Percentiles rank a stretch among this genome's conserved stretches.
Conservation (phyloP, 1,284 basidiomycete genomes). For the Trichosporon faecale region DNA sequence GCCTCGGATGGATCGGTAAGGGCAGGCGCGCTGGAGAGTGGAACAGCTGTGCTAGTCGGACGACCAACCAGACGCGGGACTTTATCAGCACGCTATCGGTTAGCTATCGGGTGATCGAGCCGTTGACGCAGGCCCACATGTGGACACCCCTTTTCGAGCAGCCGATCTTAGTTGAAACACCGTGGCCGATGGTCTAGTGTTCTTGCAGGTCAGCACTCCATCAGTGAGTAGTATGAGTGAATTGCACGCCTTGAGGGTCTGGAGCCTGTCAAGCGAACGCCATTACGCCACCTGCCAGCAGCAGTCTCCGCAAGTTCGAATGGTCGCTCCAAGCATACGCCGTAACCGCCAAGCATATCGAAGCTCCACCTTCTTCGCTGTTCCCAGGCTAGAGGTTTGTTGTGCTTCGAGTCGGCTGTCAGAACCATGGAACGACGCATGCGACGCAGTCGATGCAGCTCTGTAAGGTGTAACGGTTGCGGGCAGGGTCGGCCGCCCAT, state of each 20-base stretch:
- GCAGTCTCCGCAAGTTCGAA: background rate
- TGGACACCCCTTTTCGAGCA: background rate
- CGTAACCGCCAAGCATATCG: background rate
- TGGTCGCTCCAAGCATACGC: background rate
- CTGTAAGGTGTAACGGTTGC: too few species aligned
- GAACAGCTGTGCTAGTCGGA: background rate
- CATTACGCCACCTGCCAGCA: background rate
- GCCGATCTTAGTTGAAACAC: background rate
- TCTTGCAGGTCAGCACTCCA: background rate
- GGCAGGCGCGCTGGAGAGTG: too few species aligned
- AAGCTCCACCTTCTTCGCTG: background rate
- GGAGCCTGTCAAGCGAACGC: background rate
- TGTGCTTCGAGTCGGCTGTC: background rate
- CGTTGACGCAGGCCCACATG: background rate
- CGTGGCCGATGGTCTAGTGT: background rate
- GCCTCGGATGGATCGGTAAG: too few species aligned
- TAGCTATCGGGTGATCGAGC: background rate
- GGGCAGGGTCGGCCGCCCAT: background rate
- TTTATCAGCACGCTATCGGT: background rate
- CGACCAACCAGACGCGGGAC: background rate
- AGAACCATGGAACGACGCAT: background rate
- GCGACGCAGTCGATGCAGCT: too few species aligned
- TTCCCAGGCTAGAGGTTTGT: background rate
- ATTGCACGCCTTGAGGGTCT: background rate
- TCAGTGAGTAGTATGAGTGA: background rate